phyloP scores from a whole-genome alignment of 2,329 filamentous ascomycete species.

The Phyllosticta citrichinensis region DNA sequence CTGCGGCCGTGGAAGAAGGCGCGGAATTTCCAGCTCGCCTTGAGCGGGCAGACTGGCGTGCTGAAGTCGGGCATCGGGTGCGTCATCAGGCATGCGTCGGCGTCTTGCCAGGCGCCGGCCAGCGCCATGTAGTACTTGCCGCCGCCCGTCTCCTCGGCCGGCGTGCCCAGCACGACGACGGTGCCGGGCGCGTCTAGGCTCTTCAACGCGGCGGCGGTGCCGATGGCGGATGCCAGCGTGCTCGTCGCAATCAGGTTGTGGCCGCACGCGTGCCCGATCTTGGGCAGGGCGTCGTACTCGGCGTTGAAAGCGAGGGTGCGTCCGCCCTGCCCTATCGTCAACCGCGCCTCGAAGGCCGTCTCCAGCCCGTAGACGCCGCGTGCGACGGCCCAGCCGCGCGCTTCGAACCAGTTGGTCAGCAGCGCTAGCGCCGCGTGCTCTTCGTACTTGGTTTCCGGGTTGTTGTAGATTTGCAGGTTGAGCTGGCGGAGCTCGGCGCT shows the following conservation, averaged over 20 bases:
- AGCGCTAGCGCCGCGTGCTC: constrained; percentile 42
- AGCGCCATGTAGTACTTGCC: constrained; percentile 38
- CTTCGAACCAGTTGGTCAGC: constrained; percentile 38
- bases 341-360: constrained; percentile 45
- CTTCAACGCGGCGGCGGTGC: constrained; percentile 22
- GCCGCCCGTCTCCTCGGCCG: constrained; percentile 37
- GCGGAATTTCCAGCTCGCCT: constrained; percentile 26
- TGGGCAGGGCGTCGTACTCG: constrained; percentile 31
- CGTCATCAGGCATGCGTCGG: constrained; percentile 18
- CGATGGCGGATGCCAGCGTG: constrained; percentile 29
- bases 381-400: constrained; percentile 41
- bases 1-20: constrained; percentile 33
- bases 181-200: constrained; percentile 22
- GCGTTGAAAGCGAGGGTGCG: constrained; percentile 37
- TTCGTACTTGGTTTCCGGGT: constrained; percentile 40
- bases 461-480: constrained; percentile 34
- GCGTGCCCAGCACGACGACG: constrained; percentile 34
- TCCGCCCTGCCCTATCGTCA: constrained; percentile 31
- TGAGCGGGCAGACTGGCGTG: constrained; percentile 41
- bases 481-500: constrained; percentile 2
- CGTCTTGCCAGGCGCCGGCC: constrained; percentile 33
- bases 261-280: constrained; percentile 37
- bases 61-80: constrained; percentile 31
- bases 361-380: constrained; percentile 41
- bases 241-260: constrained; percentile 36